These are phyloP conservation scores for Mycena vitilis DNA, from an alignment of 768 basidiomycete species.

Conservation along the genomic window DNA sequence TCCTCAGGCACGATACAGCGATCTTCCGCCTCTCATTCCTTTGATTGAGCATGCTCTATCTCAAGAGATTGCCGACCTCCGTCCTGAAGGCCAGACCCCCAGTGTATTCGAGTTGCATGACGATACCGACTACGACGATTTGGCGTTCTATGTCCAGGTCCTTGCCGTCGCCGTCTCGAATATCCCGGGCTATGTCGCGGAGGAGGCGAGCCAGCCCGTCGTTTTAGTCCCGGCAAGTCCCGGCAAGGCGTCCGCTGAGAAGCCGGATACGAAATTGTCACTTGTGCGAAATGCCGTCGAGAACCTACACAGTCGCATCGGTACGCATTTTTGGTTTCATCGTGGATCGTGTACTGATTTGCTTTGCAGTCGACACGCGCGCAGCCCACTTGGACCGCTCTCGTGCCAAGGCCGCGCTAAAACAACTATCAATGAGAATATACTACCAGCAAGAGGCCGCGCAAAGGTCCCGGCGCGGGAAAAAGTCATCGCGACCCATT, in stretches of 20 bases:
- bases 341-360: background rate
- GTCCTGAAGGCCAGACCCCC: conserved; percentile 38
- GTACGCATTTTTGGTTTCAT: conserved; percentile 17
- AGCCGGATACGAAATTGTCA: conserved; percentile 24
- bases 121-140: conserved; percentile 70
- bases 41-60: conserved; percentile 57
- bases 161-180: conserved; percentile 70
- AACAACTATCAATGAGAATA: conserved; percentile 71
- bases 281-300: conserved; percentile 29
- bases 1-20: conserved; percentile 54
- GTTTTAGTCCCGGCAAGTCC: conserved; percentile 31
- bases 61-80: conserved; percentile 33
- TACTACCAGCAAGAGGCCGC: conserved; percentile 61
- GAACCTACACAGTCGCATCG: conserved; percentile 32
- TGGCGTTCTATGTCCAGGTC: conserved; percentile 66
- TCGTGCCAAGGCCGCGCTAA: conserved; percentile 74
- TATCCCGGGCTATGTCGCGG: conserved; percentile 65
- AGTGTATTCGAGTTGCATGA: conserved; percentile 66
- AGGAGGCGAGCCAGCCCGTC: conserved; percentile 51
- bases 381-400: conserved; percentile 83
- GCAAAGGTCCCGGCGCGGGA: conserved; percentile 19
- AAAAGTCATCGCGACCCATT: conserved; percentile 27
- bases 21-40: conserved; percentile 62
- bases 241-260: conserved; percentile 27
- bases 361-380: conserved; percentile 71